phyloP scores from a whole-genome alignment of 2,329 filamentous ascomycete species.

The Colletotrichum sp. region DNA sequence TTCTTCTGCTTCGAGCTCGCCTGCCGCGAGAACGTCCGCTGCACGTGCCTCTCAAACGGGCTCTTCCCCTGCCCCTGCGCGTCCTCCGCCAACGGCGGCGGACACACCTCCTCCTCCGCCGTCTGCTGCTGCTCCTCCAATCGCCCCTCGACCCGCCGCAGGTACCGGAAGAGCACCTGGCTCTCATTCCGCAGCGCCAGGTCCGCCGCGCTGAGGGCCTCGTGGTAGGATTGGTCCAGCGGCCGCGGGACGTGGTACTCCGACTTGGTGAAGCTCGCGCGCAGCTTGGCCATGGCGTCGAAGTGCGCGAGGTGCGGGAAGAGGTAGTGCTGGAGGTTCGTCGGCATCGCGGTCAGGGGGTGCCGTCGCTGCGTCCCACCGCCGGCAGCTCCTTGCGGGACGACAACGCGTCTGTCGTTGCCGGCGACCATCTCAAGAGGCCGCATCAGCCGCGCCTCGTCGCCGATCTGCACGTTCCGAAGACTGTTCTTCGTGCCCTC shows the following conservation, averaged over 20 bases:
- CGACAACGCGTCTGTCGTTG: not conserved
- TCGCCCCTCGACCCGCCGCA: constrained; percentile 2
- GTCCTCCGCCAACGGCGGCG: not conserved
- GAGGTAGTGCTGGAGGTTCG: constrained; percentile 20
- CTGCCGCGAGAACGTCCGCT: constrained; percentile 8
- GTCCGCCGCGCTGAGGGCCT: constrained; percentile 14
- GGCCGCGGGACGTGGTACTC: constrained; percentile 21
- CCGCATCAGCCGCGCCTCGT: not conserved
- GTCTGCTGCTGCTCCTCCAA: not conserved
- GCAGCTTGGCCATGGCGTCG: constrained; percentile 20
- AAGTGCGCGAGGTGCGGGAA: constrained; percentile 23
- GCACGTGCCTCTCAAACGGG: constrained; percentile 9
- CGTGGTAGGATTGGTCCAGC: constrained; percentile 23
- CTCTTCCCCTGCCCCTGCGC: not conserved
- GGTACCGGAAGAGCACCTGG: constrained; percentile 20
- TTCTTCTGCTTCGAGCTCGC: constrained; percentile 24
- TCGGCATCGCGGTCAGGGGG: constrained; percentile 20
- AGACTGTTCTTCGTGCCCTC: constrained; percentile 15
- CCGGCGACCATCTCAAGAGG: not conserved
- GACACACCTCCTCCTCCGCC: not conserved
- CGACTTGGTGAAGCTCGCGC: constrained; percentile 20
- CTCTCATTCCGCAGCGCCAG: constrained; percentile 12
- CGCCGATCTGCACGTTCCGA: constrained; percentile 13
- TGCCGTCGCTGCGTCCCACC: not conserved
- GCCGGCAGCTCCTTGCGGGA: not conserved